phyloP scores from a whole-genome alignment of 805 yeast genomes.

The Starmerella powellii region DNA sequence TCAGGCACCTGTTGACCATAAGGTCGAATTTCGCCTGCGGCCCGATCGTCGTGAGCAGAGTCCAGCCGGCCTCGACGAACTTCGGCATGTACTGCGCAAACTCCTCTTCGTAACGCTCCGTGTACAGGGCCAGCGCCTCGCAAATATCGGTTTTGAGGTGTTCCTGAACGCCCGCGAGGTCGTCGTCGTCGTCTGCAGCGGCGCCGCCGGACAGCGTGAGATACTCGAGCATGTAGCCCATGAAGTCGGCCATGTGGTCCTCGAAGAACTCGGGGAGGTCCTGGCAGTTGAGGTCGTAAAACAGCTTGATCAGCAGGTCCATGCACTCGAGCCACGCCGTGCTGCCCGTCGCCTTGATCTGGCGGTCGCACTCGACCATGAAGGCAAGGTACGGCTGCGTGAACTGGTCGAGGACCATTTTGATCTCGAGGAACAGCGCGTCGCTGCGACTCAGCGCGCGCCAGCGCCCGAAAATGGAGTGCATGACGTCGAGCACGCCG shows the following conservation, averaged over 20 bases:
- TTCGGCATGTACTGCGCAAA: constrained; percentile 64
- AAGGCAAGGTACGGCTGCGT: constrained; percentile 65
- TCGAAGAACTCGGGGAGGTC: constrained; percentile 97
- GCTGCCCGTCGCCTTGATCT: constrained; percentile 41
- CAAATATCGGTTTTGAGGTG: constrained; percentile 69
- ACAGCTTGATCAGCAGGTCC: constrained; percentile 62
- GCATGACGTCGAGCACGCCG: constrained; percentile 84
- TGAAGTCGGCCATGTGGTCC: constrained; percentile 65
- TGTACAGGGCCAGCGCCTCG: constrained; percentile 73
- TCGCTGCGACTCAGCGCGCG: constrained; percentile 87
- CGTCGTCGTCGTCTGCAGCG: constrained; percentile 47
- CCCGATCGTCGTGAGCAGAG: constrained; percentile 52
- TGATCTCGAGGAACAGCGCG: constrained; percentile 75
- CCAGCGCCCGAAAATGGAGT: constrained; percentile 94
- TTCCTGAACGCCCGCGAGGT: constrained; percentile 55
- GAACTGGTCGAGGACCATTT: constrained; percentile 74
- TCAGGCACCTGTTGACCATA: constrained; percentile 65
- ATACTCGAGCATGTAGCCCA: constrained; percentile 74
- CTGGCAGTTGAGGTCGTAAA: constrained; percentile 90
- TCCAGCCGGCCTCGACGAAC: constrained; percentile 78
- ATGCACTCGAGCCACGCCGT: constrained; percentile 34
- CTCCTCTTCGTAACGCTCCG: constrained; percentile 84
- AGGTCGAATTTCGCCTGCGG: constrained; percentile 70
- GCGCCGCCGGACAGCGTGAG: constrained; percentile 43
- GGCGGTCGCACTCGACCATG: constrained; percentile 49